Base-by-base conservation (phyloP, 345 rosid species). In the Salix dunnii region DNA sequence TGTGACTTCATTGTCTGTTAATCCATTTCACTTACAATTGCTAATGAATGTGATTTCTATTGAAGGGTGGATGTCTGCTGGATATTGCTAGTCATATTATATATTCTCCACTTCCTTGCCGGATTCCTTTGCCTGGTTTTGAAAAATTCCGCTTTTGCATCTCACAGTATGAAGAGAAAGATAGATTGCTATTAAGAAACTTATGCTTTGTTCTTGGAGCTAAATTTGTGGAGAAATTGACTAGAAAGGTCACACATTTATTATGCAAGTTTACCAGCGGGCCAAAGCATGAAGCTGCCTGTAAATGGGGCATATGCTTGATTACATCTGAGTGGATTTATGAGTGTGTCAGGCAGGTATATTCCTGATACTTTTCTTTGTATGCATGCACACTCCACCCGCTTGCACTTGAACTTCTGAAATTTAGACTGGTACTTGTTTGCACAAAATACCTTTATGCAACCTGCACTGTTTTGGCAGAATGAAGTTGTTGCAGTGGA, bases 101-200 rank as follows among this genome's bases (percentile, higher is more conserved):
- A 83, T 96, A 89, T 89, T 90, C 99, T 33, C 98, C 98, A 70
- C 94, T 96, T 80, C 88, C 89, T 74, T 93, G 98, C 86, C 88
- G 69, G 82, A 83, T 82, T 84, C 98, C 99, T 75, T 87, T 96
- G 82, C 95, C 89, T 78, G 97, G 94, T 76, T 93, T 96, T 76
- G 84, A 88, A 87, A 86, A 79, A 68, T 82, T 93, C 66, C 86
- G 92, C 70, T 83, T 96, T 84, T 96, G 97, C 81, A 86, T 87
- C 84, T 96, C 98, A 58, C 96, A 92, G 76, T 87, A 88, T 63
- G 92, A 91, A 70, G 97, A 78, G 80, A 95, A 86, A 87, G 97
- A 96, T 63, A 85, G 85, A 82, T 16, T 76, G 82, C 93, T 93
- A 30, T 81, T 93, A 72, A 89, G 85, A 84, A 96, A 92, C 81